Evolutionary conservation across 1,284 basidiomycete genomes (phyloP), one percentile per base, ranked within the genome.

Genomic region (Vanrija humicola): DNA sequence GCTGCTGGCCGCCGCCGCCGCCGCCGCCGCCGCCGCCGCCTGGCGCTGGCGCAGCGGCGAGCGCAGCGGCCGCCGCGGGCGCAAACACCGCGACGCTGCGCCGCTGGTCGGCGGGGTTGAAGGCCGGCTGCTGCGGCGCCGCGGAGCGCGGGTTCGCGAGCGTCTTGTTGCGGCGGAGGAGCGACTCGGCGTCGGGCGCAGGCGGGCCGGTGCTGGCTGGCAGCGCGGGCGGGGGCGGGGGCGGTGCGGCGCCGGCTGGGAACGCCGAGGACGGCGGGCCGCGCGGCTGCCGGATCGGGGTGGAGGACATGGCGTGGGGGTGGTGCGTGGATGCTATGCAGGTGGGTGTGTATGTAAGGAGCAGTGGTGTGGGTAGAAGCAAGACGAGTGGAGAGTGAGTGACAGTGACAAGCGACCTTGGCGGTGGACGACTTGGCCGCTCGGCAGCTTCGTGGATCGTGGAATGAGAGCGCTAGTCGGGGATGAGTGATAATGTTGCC

Each of bases 211-310:
- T 43, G 34, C 34, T 34, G 2, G 12, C 52, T 19, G 49, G 9
- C 44, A 10, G 42, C 29, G 23, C 28, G 1, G 52, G 39, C 23
- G 38, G 53, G 38, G 48, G 23, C 25, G 48, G 28, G 39, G 59
- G 38, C 19, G 60, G 34, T n/a, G 50, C 48, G 14, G 54, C 10
- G 10, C 39, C 18, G 34, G 52, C 21, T 5, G 44, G 47, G 15
- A 48, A 63, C 5, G 65, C 54, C 51, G 64, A 59, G 23, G 65
- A 56, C 5, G 72, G 66, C 9, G 71, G 73, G 16, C 73, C 73
- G 45, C 70, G 64, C 8, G 73, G 73, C 58, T 73, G 71, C 46
- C 73, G 63, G 48, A 75, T 72, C 10, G 72, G 72, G 15, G 65
- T 63, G 47, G 61, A 63, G 18, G 64, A 53, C 61, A 68, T 66